Base-by-base conservation (phyloP, 108 stramenopile species). In the Nannochloropsis granulata region DNA sequence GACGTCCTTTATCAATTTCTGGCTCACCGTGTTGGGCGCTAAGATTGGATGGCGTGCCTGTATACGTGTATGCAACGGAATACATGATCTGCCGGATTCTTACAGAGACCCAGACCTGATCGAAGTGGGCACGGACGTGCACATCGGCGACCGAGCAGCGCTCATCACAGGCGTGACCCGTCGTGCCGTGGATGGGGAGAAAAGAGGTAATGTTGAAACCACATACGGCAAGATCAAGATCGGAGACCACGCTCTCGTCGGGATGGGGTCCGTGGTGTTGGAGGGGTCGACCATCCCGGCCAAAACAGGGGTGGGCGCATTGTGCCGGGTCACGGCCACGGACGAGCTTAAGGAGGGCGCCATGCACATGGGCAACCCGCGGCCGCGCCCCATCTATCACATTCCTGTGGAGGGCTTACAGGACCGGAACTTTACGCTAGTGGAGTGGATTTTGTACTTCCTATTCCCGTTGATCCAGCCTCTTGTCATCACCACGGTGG, bases 251-350 rank as follows among this genome's bases (percentile, higher is more conserved):
- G 80, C 82, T 44, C 44, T 88, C 45, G 81, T 83, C 43, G 87
- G 87, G 12, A 83, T 83, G 1, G 87, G 87, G 1, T 88, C 87
- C 26, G 87, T 88, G 16, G 82, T 85, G 26, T 81, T 88, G 8
- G 83, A 83, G 13, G 87, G 87, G 42, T 84, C 87, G 0, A 44
- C 25, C 13, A 83, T 88, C 9, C 87, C 87, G n/a, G 84, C 78
- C 43, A 81, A 84, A 8, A 44, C 84, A 0, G 87, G 83, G 7
- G 79, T 88, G 13, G 87, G 87, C 25, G 83, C 87, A 25, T 84
- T 84, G 79, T 84, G 83, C 12, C 46, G 84, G 44, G 79, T 88
- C 12, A 79, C 81, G 34, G 44, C 46, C 42, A 56, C 23, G 7
- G 87, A 85, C 84, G 19, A 44, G 13, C 82, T 88, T 16, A 42